These are phyloP conservation scores for Jamesozyma hellenica DNA, from an alignment of 805 yeast species.

Conservation along the genomic window DNA sequence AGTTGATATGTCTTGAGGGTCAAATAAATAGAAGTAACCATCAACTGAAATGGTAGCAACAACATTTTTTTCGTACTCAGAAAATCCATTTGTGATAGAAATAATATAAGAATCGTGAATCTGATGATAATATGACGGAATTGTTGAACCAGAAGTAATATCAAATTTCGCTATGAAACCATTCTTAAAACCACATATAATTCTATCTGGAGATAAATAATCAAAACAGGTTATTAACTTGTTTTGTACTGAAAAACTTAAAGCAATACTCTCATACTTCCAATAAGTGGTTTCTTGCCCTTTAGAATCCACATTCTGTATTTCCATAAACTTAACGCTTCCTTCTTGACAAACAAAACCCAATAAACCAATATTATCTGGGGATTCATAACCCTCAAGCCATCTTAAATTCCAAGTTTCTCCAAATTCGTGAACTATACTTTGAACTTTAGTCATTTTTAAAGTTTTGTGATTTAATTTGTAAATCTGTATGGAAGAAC, in stretches of 20 bases:
- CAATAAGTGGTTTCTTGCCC: slow-evolving; percentile 5
- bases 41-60: slow-evolving; percentile 34
- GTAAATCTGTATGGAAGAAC: slow-evolving; percentile 40
- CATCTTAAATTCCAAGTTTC: slow-evolving; percentile 30
- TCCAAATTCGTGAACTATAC: slow-evolving; percentile 36
- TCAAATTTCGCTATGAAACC: slow-evolving; percentile 54
- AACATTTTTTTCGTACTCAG: slow-evolving; percentile 27
- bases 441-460: slow-evolving; percentile 25
- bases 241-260: slow-evolving; percentile 20
- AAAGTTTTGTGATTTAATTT: slow-evolving; percentile 26
- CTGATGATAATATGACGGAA: slow-evolving; percentile 33
- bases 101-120: slow-evolving; percentile 33
- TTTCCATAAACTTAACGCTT: slow-evolving; percentile 37
- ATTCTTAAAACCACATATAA: slow-evolving; percentile 48
- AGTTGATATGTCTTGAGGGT: slow-evolving; percentile 27
- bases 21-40: slow-evolving; percentile 33
- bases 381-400: slow-evolving; percentile 27
- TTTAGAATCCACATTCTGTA: slow-evolving; percentile 11
- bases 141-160: slow-evolving; percentile 17
- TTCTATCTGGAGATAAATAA: slow-evolving; percentile 33
- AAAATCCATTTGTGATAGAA: slow-evolving; percentile 28
- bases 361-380: slow-evolving; percentile 33
- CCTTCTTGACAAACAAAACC: slow-evolving; percentile 53
- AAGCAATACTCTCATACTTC: slow-evolving; percentile 16
- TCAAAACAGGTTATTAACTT: slow-evolving; percentile 38